phyloP scores from a whole-genome alignment of 345 rosid species.

The Kernera saxatilis region DNA sequence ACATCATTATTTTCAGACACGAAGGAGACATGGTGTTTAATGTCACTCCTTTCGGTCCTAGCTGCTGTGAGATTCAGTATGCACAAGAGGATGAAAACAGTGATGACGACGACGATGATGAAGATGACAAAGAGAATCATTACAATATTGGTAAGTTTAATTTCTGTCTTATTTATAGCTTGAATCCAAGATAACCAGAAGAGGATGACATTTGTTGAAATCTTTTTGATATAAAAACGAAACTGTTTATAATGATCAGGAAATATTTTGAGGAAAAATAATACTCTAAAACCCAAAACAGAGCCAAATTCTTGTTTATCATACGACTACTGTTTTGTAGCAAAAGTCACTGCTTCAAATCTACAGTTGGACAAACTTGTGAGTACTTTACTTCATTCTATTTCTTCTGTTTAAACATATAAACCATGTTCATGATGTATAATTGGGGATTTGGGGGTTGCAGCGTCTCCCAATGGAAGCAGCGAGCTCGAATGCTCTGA shows the following conservation, averaged over 20 bases:
- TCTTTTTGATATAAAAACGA: neutral
- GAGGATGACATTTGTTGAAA: neutral
- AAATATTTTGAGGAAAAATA: neutral
- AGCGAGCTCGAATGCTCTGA: neutral
- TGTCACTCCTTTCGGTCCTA: constrained; percentile 17
- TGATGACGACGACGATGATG: neutral
- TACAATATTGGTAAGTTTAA: neutral
- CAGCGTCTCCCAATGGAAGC: constrained; percentile 9
- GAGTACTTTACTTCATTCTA: neutral
- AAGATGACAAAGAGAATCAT: neutral
- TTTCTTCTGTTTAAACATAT: neutral
- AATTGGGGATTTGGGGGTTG: neutral
- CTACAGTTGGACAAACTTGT: neutral
- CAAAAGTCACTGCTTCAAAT: constrained; percentile 12
- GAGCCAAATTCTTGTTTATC: neutral
- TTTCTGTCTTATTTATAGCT: neutral
- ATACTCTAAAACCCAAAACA: neutral
- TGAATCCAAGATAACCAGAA: neutral
- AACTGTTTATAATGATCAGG: constrained; percentile 7
- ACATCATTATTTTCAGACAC: constrained; percentile 17
- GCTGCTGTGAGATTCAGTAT: constrained; percentile 22
- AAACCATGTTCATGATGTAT: neutral
- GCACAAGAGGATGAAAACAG: neutral
- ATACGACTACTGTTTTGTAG: constrained; percentile 12
- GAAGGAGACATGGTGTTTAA: constrained; percentile 18